Evolutionary conservation across 2,329 filamentous ascomycete species (phyloP).

Genomic region (Escovopsis sp.): DNA sequence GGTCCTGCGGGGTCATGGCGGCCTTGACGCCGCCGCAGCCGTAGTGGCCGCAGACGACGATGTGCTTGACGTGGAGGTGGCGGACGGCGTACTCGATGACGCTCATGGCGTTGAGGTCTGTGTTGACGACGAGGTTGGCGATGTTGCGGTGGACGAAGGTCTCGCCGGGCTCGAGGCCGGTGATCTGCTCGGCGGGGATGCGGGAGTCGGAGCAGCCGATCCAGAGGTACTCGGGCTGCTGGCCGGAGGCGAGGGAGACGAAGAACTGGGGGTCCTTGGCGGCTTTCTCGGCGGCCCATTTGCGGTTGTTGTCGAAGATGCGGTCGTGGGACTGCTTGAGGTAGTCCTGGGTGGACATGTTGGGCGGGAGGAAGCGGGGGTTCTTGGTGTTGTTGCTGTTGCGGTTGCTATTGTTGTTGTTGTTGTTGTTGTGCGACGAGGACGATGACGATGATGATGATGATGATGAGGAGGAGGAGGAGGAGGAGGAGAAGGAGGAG

Average conservation of each 20-base stretch:
- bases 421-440: neutral
- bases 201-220: constrained; percentile 85
- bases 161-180: constrained; percentile 72
- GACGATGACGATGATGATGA: constrained; percentile 2
- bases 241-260: constrained; percentile 44
- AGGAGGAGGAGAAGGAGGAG: neutral
- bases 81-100: constrained; percentile 80
- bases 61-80: constrained; percentile 68
- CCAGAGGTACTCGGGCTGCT: constrained; percentile 63
- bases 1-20: constrained; percentile 54
- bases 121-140: constrained; percentile 28
- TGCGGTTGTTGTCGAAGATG: constrained; percentile 53
- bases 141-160: constrained; percentile 81
- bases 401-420: no score
- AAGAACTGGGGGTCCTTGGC: constrained; percentile 50
- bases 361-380: constrained; percentile 2
- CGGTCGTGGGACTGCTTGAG: constrained; percentile 48
- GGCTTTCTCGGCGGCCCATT: constrained; percentile 46
- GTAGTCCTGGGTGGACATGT: constrained; percentile 32
- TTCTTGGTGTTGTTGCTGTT: constrained; percentile 1
- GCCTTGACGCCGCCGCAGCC: constrained; percentile 64
- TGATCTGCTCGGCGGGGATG: constrained; percentile 79
- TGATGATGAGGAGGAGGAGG: neutral
- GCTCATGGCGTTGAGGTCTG: constrained; percentile 63
- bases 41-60: constrained; percentile 67